Base-by-base conservation (phyloP, 768 basidiomycete species). In the Mrakia blollopis region DNA sequence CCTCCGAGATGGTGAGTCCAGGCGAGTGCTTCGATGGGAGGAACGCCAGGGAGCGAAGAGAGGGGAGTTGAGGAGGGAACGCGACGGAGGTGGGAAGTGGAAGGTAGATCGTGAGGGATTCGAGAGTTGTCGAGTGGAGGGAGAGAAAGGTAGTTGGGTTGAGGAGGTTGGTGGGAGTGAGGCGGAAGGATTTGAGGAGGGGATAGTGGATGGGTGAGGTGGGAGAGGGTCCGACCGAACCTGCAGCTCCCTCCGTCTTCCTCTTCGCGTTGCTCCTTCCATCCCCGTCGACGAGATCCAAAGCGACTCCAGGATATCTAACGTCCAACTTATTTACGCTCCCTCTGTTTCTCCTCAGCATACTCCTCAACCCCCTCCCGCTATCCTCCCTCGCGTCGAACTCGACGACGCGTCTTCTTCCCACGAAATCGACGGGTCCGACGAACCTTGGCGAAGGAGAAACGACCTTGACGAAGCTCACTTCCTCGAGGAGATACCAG, bases 1-100 rank as follows among this genome's bases (percentile, higher is more conserved):
- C 65, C 7, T 68, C 65, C 35, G 65, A 41, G 65, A 68, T n/a
- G 37, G 65, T 68, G 18, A 68, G 65, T 37, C 65, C 65, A 21
- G 65, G 65, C 3, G 13, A 39, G 16, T n/a, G 23, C 14, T 41
- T 68, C 11, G 65, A 39, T 4, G 35, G 25, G 10, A 37, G 37
- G 65, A 68, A n/a, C 13, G 65, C 65, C 39, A 68, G 65, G 35
- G 65, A 44, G 16, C 18, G 14, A 18, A 68, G 65, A 4, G 65
- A 35, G 4, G 65, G 39, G 25, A 68, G 35, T 0, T n/a, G 57
- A n/a, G 57, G 25, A 11, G 57, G 57, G 57, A 39, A 41, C 18
- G 37, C 23, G 65, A 68, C 32, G 3, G 25, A n/a, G 37, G 1
- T 25, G 65, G 65, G 21, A 13, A 68, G 65, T 21, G 65, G 35